These are phyloP conservation scores for Epichloe elymi DNA, from an alignment of 2,329 filamentous ascomycete species.

Conservation along the genomic window DNA sequence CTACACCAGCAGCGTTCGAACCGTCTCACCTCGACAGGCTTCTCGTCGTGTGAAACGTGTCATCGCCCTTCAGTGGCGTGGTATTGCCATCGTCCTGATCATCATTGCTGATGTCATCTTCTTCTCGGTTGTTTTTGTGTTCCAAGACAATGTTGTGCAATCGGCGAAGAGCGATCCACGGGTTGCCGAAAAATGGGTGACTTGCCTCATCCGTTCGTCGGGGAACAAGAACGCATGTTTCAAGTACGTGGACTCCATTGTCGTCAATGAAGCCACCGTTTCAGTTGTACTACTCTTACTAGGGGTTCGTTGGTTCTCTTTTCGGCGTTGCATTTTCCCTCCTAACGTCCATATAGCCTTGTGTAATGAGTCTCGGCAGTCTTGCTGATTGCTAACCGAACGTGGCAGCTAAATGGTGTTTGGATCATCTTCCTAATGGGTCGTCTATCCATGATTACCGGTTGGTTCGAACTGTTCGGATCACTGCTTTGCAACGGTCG, in stretches of 20 bases:
- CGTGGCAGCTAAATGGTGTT: constrained; percentile 58
- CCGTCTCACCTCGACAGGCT: constrained; percentile 71
- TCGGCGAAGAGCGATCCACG: constrained; percentile 39
- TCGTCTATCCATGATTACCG: constrained; percentile 71
- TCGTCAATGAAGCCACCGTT: constrained; percentile 64
- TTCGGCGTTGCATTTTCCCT: background rate
- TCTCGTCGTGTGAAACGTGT: constrained; percentile 79
- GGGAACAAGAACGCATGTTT: constrained; percentile 55
- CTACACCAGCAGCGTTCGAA: constrained; percentile 62
- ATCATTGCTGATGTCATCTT: constrained; percentile 88
- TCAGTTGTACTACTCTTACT: constrained; percentile 73
- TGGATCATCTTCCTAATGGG: constrained; percentile 75
- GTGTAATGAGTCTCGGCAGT: background rate
- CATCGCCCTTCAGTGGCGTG: constrained; percentile 85
- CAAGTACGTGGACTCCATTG: constrained; percentile 42
- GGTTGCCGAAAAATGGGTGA: constrained; percentile 52
- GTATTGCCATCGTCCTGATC: constrained; percentile 77
- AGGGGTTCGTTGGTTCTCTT: constrained; percentile 33
- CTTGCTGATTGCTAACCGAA: constrained; percentile 12
- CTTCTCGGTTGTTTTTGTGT: constrained; percentile 84
- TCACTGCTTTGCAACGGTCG: constrained; percentile 27
- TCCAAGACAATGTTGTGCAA: constrained; percentile 62
- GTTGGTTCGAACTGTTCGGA: constrained; percentile 59
- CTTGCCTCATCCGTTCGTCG: constrained; percentile 47
- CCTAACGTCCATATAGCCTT: background rate